Base-by-base conservation (phyloP, 345 rosid genomes). In the Euphorbia peplus region DNA sequence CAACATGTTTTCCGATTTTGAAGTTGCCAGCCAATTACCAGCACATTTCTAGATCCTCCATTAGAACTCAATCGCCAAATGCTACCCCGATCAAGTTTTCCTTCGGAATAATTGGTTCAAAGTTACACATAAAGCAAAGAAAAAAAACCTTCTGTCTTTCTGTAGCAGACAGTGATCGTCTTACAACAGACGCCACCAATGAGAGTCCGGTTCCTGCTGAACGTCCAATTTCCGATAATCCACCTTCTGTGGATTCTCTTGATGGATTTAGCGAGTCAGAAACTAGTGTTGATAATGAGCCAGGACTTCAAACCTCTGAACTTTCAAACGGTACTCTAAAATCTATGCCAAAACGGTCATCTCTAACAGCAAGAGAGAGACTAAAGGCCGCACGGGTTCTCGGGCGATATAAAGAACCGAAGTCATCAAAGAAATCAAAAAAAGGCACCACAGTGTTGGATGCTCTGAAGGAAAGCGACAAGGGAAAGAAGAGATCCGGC, bases 341-440 rank as follows among this genome's bases (percentile, higher is more conserved):
- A 25, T 63, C 76, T 39, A 30, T 70, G 1, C 29, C 75, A 22
- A 89, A 79, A 78, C 78, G 84, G 64, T 70, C 86, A 0, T 78
- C 93, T n/a, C 73, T 90, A 68, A 91, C 96, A 15, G 97, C 92
- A 5, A 79, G 92, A 66, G 97, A 89, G 78, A 85, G 96, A 69
- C 80, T 93, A n/a, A 81, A 78, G 76, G 98, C 97, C 1, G 97
- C 96, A n/a, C 81, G 98, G 41, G 86, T 91, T 18, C 92, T 83
- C 39, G 84, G 85, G 65, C 78, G 90, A 42, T 75, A 82, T 73
- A 64, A 85, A 4, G 92, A 90, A 67, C 68, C 87, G 21, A 81
- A 88, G 70, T 41, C 85, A 9, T 21, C 82, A n/a, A 86, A 85
- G 21, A 86, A 85, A 71, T 69, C 83, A 19, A 89, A 83, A 55